Evolutionary conservation across 768 basidiomycete genomes (phyloP), one percentile per base, ranked within the genome.

Genomic region (Pleurotus pulmonarius): DNA sequence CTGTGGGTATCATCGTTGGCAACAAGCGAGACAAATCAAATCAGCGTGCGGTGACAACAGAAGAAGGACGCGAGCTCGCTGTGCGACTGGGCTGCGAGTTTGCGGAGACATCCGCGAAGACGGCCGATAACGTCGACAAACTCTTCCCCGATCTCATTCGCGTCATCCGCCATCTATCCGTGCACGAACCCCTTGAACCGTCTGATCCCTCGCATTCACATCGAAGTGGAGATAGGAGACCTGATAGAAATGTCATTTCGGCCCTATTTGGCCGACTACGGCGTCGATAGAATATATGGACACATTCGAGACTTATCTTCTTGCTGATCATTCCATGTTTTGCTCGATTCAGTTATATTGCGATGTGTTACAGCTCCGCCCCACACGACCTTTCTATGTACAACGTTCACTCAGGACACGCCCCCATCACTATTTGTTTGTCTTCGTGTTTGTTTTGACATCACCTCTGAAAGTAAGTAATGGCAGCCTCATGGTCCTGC

Each of bases 101-200:
- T 56, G 60, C 63, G 44, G 68, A 70, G 55, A 65, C 64, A 16
- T 70, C 69, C 5, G 63, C 69, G n/a, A 67, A 67, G 46, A 61
- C 64, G 1, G 66, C 63, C 25, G 58, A 66, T 29, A 67, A 68
- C 40, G 58, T 69, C 3, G 63, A 69, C 24, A 40, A 12, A 39
- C 16, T 53, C 16, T 53, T 53, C 25, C 51, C 51, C 12, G 20
- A 40, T 39, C 51, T 53, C 51, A 25, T 53, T 40, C 51, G 51
- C n/a, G 51, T 53, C 8, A 39, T 53, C 8, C 51, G 51, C n/a
- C 51, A 53, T 16, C 51, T 53, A 12, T n/a, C 51, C 12, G 24
- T 8, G 15, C 48, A 49, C 7, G 34, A 53, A 20, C 40, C 51
- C 12, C 37, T 11, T 24, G 51, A 20, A 38, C 41, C 51, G 20